Conservation (phyloP, 1,139 yeast species). For the Candida sp. region DNA sequence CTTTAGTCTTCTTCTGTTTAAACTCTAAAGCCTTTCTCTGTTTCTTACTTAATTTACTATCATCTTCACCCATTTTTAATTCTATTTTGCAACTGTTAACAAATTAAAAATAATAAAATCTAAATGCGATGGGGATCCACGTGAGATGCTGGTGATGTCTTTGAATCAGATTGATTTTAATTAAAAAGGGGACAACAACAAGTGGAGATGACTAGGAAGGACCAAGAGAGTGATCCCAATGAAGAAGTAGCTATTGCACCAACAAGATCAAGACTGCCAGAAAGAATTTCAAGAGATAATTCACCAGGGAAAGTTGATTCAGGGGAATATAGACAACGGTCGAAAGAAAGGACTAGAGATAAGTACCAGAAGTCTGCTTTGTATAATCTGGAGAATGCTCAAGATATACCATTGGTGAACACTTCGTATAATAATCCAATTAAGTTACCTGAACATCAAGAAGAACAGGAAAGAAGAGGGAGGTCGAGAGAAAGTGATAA, state of each 20-base stretch:
- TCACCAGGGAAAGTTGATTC: neutral
- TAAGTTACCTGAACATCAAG: constrained; percentile 4
- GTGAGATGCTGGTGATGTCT: neutral
- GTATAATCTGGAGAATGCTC: constrained; percentile 12
- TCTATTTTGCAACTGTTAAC: neutral
- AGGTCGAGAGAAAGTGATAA: constrained; percentile 9
- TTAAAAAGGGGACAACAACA: neutral
- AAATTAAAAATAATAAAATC: neutral
- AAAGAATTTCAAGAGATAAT: constrained; percentile 1
- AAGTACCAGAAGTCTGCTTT: constrained; percentile 14
- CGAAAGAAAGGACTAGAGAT: constrained; percentile 9
- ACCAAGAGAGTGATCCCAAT: too few relatives aligned
- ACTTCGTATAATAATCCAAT: constrained; percentile 2
- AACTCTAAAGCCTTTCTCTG: constrained; percentile 77
- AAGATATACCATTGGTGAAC: constrained; percentile 16
- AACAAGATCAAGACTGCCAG: constrained; percentile 22
- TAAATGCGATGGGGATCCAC: neutral
- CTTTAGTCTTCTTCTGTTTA: constrained; percentile 42
- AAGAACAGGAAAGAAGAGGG: constrained; percentile 7
- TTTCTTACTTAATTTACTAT: constrained; percentile 59
- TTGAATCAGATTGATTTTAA: neutral
- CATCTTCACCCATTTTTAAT: constrained; percentile 20
- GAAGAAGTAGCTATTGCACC: too few relatives aligned
- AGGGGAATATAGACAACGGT: constrained; percentile 8
- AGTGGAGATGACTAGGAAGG: constrained; percentile 7